Evolutionary conservation across 192 early-diverging fungal species (phyloP).

Genomic region (Chytriomyces hyalinus): DNA sequence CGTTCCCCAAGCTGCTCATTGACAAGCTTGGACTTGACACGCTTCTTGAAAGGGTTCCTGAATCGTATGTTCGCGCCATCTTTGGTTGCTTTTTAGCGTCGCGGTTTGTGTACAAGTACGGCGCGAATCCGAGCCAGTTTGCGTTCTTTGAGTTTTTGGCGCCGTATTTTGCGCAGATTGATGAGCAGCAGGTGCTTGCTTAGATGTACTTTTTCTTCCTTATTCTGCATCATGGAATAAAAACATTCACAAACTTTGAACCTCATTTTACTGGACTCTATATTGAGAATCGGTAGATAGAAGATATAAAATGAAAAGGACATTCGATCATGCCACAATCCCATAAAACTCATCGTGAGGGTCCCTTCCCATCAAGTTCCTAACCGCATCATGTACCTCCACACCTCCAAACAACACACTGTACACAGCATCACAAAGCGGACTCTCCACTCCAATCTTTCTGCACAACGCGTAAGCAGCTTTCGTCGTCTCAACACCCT

Average conservation of each 20-base stretch:
- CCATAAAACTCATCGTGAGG: constrained; percentile 48
- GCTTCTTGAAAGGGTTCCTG: constrained; percentile 86
- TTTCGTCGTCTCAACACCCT: constrained; percentile 56
- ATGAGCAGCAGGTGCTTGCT: not conserved
- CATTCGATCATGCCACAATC: constrained; percentile 23
- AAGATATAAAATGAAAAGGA: no score
- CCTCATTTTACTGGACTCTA: no score
- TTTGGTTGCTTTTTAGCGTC: constrained; percentile 96
- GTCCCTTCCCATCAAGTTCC: constrained; percentile 48
- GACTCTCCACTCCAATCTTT: constrained; percentile 50
- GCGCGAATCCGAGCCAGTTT: constrained; percentile 90
- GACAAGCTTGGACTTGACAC: constrained; percentile 89
- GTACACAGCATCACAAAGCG: constrained; percentile 49
- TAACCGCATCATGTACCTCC: constrained; percentile 38
- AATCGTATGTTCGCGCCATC: constrained; percentile 93
- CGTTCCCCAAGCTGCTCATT: constrained; percentile 91
- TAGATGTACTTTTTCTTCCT: no score
- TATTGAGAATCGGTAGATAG: no score
- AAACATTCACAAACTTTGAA: no score
- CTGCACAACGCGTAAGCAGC: constrained; percentile 52
- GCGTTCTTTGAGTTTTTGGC: constrained; percentile 98
- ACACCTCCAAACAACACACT: constrained; percentile 46
- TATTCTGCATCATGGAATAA: no score
- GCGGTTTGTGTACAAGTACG: constrained; percentile 96
- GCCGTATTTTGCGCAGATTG: constrained; percentile 63